Evolutionary conservation across 345 rosid species (phyloP), one percentile per base, ranked within the genome.

Genomic region (Lumnitzera littorea): DNA sequence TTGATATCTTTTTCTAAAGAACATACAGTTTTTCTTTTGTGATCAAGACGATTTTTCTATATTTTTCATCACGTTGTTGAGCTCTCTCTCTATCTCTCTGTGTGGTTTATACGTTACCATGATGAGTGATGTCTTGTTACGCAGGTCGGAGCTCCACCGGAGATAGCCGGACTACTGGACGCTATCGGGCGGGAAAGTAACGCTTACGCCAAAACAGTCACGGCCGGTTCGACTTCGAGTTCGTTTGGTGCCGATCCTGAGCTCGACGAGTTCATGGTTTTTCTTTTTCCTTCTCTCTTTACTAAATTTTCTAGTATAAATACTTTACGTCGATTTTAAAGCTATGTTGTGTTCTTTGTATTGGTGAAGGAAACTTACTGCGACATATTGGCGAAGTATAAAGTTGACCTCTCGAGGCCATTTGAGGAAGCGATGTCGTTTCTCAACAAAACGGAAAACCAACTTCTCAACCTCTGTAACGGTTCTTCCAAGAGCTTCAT

Each of bases 241-340:
- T 50, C 66, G 63, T 67, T 62, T 50, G 87, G 74, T 47, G 63
- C 65, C 48, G 83, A 83, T 74, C 88, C 82, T 46, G 85, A 80
- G 74, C 88, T 83, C 13, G 88, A 83, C 71, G 76, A 83, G 57
- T 83, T 83, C 78, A 83, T 83, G 88, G 88, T 83, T 56, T 61
- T 63, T 58, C 24, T 47, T 51, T 53, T 41, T 6, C 12, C 29
- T 46, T 62, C 52, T 25, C 46, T 48, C 20, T 53, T 46, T 36
- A 7, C 43, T 36, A 7, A 15, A 23, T 24, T 20, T 49, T 13
- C 43, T 36, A 20, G 20, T 9, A 36, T 36, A 36, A 5, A 9
- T 36, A 36, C 20, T 0, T 20, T 36, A 36, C 1, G 9, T 36
- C 5, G 43, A 36, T 36, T 5, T 36, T 24, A 48, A 53, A 14